Evolutionary conservation across 1,139 yeast species (phyloP).

Genomic region (Meyerozyma carpophila): DNA sequence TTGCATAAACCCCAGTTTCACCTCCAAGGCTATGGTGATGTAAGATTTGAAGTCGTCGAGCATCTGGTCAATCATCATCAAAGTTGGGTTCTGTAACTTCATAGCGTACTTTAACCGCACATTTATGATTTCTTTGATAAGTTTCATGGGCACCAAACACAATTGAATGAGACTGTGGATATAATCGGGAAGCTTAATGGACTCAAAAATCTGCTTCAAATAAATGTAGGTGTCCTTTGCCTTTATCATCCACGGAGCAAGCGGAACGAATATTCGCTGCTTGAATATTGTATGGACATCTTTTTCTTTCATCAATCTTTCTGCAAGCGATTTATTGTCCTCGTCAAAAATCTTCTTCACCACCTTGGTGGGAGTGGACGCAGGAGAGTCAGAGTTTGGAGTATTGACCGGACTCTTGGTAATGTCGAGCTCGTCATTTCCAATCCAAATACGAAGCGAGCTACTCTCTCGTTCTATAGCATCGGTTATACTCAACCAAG

Average conservation of each 20-base stretch:
- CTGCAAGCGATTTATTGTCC: conserved; percentile 69
- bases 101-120: conserved; percentile 75
- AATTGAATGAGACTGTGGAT: conserved; percentile 62
- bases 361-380: conserved; percentile 23
- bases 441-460: conserved; percentile 65
- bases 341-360: conserved; percentile 48
- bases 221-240: conserved; percentile 68
- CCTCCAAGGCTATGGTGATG: conserved; percentile 68
- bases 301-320: conserved; percentile 78
- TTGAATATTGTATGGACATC: conserved; percentile 68
- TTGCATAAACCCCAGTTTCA: conserved; percentile 62
- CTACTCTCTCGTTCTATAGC: conserved; percentile 59
- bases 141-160: conserved; percentile 70
- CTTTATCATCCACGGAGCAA: conserved; percentile 72
- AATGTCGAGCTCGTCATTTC: conserved; percentile 71
- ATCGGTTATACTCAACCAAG: conserved; percentile 77
- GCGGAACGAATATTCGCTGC: conserved; percentile 52
- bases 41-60: conserved; percentile 80
- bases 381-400: conserved; percentile 9
- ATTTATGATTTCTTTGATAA: conserved; percentile 75
- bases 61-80: conserved; percentile 96
- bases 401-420: conserved; percentile 27
- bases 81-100: conserved; percentile 77
- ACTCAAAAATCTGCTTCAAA: conserved; percentile 58
- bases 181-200: conserved; percentile 72